Percentiles rank a stretch among this genome's conserved stretches.
Evolutionary conservation across 164 flowering plant genomes (phyloP).

Genomic region (Protea cynaroides): DNA sequence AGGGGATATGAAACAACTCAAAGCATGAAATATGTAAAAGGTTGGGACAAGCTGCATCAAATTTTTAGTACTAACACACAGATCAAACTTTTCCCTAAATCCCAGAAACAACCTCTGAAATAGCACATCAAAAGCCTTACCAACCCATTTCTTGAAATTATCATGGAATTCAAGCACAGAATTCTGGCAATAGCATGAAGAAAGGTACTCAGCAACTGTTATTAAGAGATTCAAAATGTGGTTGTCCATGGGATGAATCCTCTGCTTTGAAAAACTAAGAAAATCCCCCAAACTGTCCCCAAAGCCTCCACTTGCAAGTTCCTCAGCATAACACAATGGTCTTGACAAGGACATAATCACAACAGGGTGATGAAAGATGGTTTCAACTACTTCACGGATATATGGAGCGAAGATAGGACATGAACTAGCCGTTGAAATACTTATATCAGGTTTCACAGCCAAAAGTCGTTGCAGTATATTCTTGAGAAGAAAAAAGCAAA

Average conservation of each 20-base stretch:
- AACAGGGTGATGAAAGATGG: slow-evolving; percentile 63
- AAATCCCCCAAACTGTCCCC: slow-evolving; percentile 24
- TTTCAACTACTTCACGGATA: slow-evolving; percentile 36
- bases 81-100: slow-evolving; percentile 41
- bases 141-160: slow-evolving; percentile 16
- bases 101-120: slow-evolving; percentile 27
- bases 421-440: slow-evolving; percentile 11
- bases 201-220: slow-evolving; percentile 28
- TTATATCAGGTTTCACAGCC: slow-evolving; percentile 25
- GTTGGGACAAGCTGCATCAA: slow-evolving; percentile 35
- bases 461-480: slow-evolving; percentile 32
- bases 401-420: slow-evolving; percentile 14
- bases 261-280: slow-evolving; percentile 23
- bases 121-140: slow-evolving; percentile 34
- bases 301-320: slow-evolving; percentile 12
- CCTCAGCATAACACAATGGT: slow-evolving; percentile 25
- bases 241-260: slow-evolving; percentile 37
- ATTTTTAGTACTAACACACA: slow-evolving; percentile 28
- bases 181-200: slow-evolving; percentile 16
- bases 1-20: slow-evolving; percentile 57
- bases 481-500: slow-evolving; percentile 47
- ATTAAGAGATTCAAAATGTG: slow-evolving; percentile 37
- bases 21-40: slow-evolving; percentile 32
- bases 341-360: slow-evolving; percentile 29
- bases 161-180: slow-evolving; percentile 13